Conservation (phyloP, 2,329 filamentous ascomycete genomes). For the Exophiala xenobiotica region DNA sequence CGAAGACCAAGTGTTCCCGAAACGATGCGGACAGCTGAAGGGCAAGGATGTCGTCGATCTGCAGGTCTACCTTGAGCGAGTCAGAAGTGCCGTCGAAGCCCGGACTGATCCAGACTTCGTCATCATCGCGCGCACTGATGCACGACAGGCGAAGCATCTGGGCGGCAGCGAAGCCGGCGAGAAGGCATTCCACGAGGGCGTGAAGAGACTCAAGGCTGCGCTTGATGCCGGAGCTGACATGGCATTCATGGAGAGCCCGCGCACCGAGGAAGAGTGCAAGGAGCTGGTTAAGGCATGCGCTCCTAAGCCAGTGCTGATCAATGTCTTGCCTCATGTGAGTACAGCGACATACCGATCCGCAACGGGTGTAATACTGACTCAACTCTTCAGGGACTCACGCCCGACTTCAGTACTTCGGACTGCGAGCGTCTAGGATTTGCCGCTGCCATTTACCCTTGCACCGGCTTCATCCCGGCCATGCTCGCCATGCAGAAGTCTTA, state of each 20-base stretch:
- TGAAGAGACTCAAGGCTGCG: not conserved
- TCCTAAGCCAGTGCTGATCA: not conserved
- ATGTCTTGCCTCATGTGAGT: not conserved
- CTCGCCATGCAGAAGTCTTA: not conserved
- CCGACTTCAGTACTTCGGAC: not conserved
- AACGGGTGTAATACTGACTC: not conserved
- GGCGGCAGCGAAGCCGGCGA: not conserved
- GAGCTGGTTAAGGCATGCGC: not conserved
- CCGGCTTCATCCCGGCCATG: not conserved
- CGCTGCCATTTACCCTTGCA: not conserved
- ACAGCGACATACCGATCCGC: not conserved
- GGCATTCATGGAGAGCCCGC: constrained; percentile 1
- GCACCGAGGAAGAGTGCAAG: not conserved
- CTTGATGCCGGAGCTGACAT: not conserved
- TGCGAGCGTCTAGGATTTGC: not conserved
- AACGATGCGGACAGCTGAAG: constrained; percentile 42
- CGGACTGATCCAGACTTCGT: not conserved
- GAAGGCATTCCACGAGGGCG: not conserved
- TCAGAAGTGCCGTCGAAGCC: constrained; percentile 34
- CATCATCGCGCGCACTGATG: not conserved
- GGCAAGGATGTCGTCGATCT: constrained; percentile 40
- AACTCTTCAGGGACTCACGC: not conserved
- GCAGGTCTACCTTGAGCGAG: constrained; percentile 36
- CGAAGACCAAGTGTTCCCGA: constrained; percentile 52
- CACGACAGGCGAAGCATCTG: not conserved